Evolutionary conservation across 2,329 filamentous ascomycete species (phyloP).

Genomic region (Calonectria crousiana): DNA sequence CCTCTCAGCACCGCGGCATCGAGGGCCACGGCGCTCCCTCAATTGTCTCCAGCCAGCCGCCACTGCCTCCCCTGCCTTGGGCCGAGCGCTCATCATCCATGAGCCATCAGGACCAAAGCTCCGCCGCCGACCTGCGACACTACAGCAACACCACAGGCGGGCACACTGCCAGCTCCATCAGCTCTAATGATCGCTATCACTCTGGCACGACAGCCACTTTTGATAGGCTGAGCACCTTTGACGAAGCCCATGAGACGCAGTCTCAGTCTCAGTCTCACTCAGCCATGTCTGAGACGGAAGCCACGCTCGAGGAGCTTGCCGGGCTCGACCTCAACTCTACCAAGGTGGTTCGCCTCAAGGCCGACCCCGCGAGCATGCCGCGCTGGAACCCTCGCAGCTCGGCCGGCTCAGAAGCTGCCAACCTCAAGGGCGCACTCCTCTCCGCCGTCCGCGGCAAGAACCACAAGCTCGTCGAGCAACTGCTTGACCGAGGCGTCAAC

Average conservation of each 20-base stretch:
- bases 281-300: conserved; percentile 41
- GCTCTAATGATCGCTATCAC: conserved; percentile 46
- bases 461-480: conserved; percentile 67
- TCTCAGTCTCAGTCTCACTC: conserved; percentile 36
- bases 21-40: conserved; percentile 29
- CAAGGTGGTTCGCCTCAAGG: conserved; percentile 61
- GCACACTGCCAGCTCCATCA: conserved; percentile 46
- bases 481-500: conserved; percentile 69
- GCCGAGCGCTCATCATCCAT: conserved; percentile 37
- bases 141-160: conserved; percentile 21
- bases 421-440: conserved; percentile 61
- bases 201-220: conserved; percentile 41
- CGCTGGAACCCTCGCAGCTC: conserved; percentile 63
- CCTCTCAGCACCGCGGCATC: conserved; percentile 39
- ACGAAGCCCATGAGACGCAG: conserved; percentile 43
- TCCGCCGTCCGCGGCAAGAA: conserved; percentile 69
- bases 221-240: conserved; percentile 48
- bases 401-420: conserved; percentile 55
- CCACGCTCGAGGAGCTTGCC: conserved; percentile 48
- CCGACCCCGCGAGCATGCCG: conserved; percentile 64
- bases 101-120: conserved; percentile 27
- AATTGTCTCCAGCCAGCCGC: conserved; percentile 32
- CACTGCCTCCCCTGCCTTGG: conserved; percentile 44
- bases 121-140: conserved; percentile 30
- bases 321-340: conserved; percentile 55